These are phyloP conservation scores for Dothideomycetidae sp. DNA, from an alignment of 2,329 filamentous ascomycete genomes.

Conservation along the genomic window DNA sequence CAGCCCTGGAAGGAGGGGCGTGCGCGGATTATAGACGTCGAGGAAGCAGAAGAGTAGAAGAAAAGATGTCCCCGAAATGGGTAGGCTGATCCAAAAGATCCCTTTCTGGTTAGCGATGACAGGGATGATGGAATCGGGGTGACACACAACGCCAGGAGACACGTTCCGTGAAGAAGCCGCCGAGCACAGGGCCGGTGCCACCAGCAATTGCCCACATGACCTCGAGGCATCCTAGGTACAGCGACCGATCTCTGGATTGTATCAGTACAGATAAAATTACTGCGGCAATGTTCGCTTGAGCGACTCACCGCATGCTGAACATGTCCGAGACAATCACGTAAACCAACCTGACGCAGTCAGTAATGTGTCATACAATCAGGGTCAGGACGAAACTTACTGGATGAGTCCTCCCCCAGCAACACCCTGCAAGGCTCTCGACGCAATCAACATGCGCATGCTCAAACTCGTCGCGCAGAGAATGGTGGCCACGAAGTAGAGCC, in stretches of 20 bases:
- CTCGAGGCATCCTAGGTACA: conserved; percentile 39
- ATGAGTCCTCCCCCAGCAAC: conserved; percentile 39
- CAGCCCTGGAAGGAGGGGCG: conserved; percentile 33
- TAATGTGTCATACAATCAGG: conserved; percentile 21
- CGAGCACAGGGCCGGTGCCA: conserved; percentile 38
- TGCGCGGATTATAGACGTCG: conserved; percentile 42
- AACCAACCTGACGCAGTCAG: conserved; percentile 30
- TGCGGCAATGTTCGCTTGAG: neutral
- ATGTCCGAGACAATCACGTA: conserved; percentile 34
- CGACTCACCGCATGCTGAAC: conserved; percentile 30
- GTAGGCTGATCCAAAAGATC: conserved; percentile 40
- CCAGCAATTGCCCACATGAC: conserved; percentile 43
- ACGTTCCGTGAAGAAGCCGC: conserved; percentile 35
- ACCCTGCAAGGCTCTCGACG: conserved; percentile 40
- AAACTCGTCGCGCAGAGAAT: conserved; percentile 36
- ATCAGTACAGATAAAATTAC: too few relatives aligned
- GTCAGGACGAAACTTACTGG: neutral
- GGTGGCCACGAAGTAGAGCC: conserved; percentile 35
- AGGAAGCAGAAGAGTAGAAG: conserved; percentile 38
- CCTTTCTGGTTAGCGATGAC: neutral
- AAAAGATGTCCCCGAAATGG: conserved; percentile 35
- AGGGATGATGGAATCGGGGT: too few relatives aligned
- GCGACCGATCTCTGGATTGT: conserved; percentile 16
- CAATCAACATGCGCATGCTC: conserved; percentile 39
- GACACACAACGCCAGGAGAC: conserved; percentile 34